Percentiles rank a stretch among this genome's conserved stretches.
Evolutionary conservation across 2,329 filamentous ascomycete species (phyloP).

Genomic region (Lasiodiplodia theobromae): DNA sequence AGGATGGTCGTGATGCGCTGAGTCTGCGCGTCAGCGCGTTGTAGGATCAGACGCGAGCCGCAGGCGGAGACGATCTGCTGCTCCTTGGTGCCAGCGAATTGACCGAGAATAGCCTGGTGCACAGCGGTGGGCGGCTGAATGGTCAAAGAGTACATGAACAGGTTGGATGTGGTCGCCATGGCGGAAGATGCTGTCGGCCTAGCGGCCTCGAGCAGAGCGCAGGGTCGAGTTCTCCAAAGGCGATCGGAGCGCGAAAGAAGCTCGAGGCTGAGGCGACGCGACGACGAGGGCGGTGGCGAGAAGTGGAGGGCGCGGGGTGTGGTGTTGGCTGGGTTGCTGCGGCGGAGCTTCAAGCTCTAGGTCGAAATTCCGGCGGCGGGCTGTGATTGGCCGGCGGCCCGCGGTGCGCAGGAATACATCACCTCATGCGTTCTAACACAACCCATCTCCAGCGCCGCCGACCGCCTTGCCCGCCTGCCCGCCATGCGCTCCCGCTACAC

Average conservation of each 20-base stretch:
- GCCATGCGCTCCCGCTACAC: slow-evolving; percentile 50
- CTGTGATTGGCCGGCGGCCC: slow-evolving; percentile 24
- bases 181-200: slow-evolving; percentile 46
- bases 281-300: slow-evolving; percentile 1
- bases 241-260: not conserved
- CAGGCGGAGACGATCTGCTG: slow-evolving; percentile 96
- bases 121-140: slow-evolving; percentile 91
- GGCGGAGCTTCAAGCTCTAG: slow-evolving; percentile 18
- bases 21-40: slow-evolving; percentile 83
- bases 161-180: slow-evolving; percentile 98
- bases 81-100: slow-evolving; percentile 95
- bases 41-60: slow-evolving; percentile 85
- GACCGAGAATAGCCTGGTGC: slow-evolving; percentile 88
- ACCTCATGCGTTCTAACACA: slow-evolving; percentile 18
- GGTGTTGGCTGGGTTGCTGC: slow-evolving; percentile 10
- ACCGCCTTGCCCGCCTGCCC: slow-evolving; percentile 16
- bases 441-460: slow-evolving; percentile 12
- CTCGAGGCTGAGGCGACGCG: slow-evolving; percentile 12
- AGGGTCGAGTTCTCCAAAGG: not conserved
- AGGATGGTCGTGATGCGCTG: slow-evolving; percentile 86
- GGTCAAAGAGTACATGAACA: slow-evolving; percentile 98
- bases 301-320: not conserved
- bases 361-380: slow-evolving; percentile 11
- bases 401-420: slow-evolving; percentile 22
- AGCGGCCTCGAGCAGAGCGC: slow-evolving; percentile 31